A percentile compares a stretch with the other conserved stretches of the same genome.
phyloP scores from a whole-genome alignment of 768 basidiomycete genomes.

The Pleurotus tuoliensis region DNA sequence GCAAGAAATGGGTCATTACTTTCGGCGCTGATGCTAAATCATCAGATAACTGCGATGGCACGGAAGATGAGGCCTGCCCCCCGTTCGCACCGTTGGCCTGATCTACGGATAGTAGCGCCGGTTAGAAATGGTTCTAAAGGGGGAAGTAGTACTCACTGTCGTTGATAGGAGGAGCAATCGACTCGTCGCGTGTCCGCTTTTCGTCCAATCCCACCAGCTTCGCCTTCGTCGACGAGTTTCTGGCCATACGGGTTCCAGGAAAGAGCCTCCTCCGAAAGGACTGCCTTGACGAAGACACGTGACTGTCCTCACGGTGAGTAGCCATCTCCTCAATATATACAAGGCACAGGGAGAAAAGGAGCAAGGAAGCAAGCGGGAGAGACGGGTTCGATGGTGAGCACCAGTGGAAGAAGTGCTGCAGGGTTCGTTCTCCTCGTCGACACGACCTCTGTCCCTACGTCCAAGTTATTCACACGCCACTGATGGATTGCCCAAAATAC shows the following conservation, averaged over 20 bases:
- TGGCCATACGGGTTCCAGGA: slow-evolving; percentile 15
- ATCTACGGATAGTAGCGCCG: slow-evolving; percentile 17
- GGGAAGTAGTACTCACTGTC: slow-evolving; percentile 18
- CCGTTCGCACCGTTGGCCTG: slow-evolving; percentile 13
- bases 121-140: slow-evolving; percentile 2
- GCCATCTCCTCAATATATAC: slow-evolving; percentile 2
- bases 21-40: neutral
- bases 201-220: slow-evolving; percentile 8
- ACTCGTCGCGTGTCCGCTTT: neutral
- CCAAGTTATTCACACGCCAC: neutral
- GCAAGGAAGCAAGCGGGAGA: slow-evolving; percentile 1
- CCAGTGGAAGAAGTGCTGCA: neutral
- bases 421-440: neutral
- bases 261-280: slow-evolving; percentile 32
- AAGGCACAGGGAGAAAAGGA: slow-evolving; percentile 10
- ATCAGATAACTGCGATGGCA: slow-evolving; percentile 10
- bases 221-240: slow-evolving; percentile 18
- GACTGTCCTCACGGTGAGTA: slow-evolving; percentile 9
- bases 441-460: neutral
- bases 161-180: slow-evolving; percentile 13
- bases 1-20: slow-evolving; percentile 9
- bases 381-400: neutral
- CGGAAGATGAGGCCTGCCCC: slow-evolving; percentile 20
- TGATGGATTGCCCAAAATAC: slow-evolving; percentile 1
- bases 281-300: slow-evolving; percentile 17